Base-by-base conservation (phyloP, 306 rosid genomes). In the Myrica gale region DNA sequence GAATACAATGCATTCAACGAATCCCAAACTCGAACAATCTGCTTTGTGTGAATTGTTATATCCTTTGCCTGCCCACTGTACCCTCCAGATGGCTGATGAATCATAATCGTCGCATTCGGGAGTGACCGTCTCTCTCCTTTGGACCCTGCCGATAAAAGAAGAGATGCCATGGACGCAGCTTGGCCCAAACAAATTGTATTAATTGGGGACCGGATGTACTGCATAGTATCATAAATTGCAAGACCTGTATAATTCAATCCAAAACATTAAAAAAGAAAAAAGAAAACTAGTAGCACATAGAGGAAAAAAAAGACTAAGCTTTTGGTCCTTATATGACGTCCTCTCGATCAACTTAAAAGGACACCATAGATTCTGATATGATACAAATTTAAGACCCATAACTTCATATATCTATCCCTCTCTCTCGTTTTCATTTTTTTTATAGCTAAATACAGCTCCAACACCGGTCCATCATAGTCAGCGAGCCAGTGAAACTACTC, bases 91-190 rank as follows among this genome's bases (percentile, higher is more conserved):
- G 97, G 97, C 82, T 95, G 99, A 85, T 95, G 99, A 84, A 95
- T 78, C 99, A 95, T 95, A 75, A 95, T 53, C 1, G 97, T 82
- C 4, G 99, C 93, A 84, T 95, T 89, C 0, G 99, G 98, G 78
- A 95, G 99, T 9, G 98, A 37, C 32, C 97, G 96, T 81, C 99
- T 87, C 86, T 92, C 88, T 15, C 99, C 99, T 87, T 89, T 90
- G 55, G 97, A 79, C 75, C 99, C 99, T 4, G 99, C 97, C 57
- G 97, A 88, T 84, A 95, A 81, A 60, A 95, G 91, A 62, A 95
- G 97, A 74, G 99, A 95, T 76, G 84, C 97, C 99, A 95, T 92
- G 26, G 99, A 95, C 5, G 98, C 99, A 81, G 97, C 98, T 87
- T 95, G 99, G 41, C 97, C 99, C 87, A 92, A 78, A 80, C 99